Evolutionary conservation across 176 grass and related monocot species (phyloP).

Genomic region (Eleusine coracana): DNA sequence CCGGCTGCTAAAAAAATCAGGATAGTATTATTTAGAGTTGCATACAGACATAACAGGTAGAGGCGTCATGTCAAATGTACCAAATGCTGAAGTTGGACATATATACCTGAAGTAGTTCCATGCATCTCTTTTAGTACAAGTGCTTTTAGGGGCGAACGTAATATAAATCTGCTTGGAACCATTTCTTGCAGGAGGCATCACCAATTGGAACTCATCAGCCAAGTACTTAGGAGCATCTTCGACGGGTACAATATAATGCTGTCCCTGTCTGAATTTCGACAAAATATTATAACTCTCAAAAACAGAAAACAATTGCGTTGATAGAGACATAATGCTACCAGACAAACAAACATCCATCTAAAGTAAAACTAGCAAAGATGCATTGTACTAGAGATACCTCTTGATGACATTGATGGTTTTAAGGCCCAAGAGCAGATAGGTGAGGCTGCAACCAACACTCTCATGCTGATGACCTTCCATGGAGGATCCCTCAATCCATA

Average conservation of each 20-base stretch:
- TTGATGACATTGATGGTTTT: slow-evolving; percentile 41
- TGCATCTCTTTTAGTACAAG: slow-evolving; percentile 45
- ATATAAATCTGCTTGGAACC: slow-evolving; percentile 61
- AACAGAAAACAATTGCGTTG: neutral
- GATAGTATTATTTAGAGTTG: slow-evolving; percentile 14
- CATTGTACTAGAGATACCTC: slow-evolving; percentile 34
- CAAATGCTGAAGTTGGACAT: neutral
- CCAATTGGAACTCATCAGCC: slow-evolving; percentile 28
- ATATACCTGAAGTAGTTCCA: slow-evolving; percentile 58
- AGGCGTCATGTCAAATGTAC: slow-evolving; percentile 1
- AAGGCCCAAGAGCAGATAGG: slow-evolving; percentile 44
- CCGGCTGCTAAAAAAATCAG: slow-evolving; percentile 45
- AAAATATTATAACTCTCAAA: neutral
- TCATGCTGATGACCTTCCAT: slow-evolving; percentile 52
- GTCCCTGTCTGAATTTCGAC: slow-evolving; percentile 47
- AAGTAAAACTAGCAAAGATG: slow-evolving; percentile 7
- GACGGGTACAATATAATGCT: slow-evolving; percentile 43
- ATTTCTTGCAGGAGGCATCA: slow-evolving; percentile 9
- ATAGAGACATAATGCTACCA: slow-evolving; percentile 19
- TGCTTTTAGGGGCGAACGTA: slow-evolving; percentile 56
- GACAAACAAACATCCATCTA: neutral
- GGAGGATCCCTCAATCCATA: slow-evolving; percentile 39
- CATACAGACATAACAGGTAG: neutral
- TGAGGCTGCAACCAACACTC: slow-evolving; percentile 42
- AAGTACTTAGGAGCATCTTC: slow-evolving; percentile 55